These are phyloP conservation scores for Perilla frutescens DNA, from an alignment of 257 asterid genomes.

Conservation along the genomic window DNA sequence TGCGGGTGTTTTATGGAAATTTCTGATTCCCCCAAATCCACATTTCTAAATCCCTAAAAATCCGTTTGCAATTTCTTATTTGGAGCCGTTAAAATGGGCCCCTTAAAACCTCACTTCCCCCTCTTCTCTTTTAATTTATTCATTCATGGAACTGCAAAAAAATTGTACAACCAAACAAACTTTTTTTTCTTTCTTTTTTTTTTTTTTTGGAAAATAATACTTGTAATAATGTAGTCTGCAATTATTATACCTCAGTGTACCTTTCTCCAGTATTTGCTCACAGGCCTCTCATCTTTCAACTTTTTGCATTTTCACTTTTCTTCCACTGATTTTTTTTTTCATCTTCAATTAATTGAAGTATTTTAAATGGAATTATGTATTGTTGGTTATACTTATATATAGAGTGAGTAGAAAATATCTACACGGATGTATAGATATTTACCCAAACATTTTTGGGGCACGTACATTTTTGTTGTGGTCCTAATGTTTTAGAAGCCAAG, in stretches of 20 bases:
- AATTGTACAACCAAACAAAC: background rate
- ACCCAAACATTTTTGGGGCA: background rate
- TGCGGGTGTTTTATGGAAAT: slow-evolving; percentile 54
- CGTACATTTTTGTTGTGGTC: slow-evolving; percentile 8
- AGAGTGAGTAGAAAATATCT: no score
- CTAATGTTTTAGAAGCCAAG: slow-evolving; percentile 16
- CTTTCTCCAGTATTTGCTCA: slow-evolving; percentile 15
- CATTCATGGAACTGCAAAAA: no score
- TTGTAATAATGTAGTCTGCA: slow-evolving; percentile 28
- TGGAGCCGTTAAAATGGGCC: slow-evolving; percentile 58
- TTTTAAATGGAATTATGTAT: no score
- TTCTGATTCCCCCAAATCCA: slow-evolving; percentile 44
- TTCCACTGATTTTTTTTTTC: no score
- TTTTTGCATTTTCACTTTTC: background rate
- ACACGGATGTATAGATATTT: background rate
- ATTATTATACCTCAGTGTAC: slow-evolving; percentile 31
- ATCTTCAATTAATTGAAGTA: no score
- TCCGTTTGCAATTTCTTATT: slow-evolving; percentile 38
- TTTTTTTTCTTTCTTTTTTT: background rate
- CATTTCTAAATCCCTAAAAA: slow-evolving; percentile 44
- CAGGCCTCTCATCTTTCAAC: slow-evolving; percentile 27
- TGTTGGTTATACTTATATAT: no score
- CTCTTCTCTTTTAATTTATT: slow-evolving; percentile 6
- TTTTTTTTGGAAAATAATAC: background rate
- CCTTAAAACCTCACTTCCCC: slow-evolving; percentile 20